A percentile compares a stretch with the other conserved stretches of the same genome.
These are phyloP conservation scores for Collariella sp. DNA, from an alignment of 495 filamentous ascomycete genomes.

Conservation along the genomic window DNA sequence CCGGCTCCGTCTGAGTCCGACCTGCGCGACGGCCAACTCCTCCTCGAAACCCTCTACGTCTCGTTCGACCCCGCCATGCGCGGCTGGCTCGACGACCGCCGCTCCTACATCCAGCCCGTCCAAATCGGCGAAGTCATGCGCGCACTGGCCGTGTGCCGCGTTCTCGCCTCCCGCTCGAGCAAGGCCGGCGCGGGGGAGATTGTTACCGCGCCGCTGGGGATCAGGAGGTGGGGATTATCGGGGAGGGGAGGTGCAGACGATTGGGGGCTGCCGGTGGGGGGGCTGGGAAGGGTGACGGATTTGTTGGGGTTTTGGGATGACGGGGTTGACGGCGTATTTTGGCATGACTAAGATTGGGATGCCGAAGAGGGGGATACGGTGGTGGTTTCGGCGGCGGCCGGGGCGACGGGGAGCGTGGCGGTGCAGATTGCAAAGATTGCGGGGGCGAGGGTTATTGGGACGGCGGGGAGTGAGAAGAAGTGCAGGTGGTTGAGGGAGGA, in stretches of 20 bases:
- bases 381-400: constrained; percentile 61
- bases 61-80: constrained; percentile 80
- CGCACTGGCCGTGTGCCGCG: constrained; percentile 48
- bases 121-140: constrained; percentile 61
- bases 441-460: constrained; percentile 52
- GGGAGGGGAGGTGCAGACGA: constrained; percentile 38
- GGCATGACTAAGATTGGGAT: constrained; percentile 54
- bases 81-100: constrained; percentile 58
- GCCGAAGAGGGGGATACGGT: constrained; percentile 52
- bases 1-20: constrained; percentile 38
- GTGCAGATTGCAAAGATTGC: constrained; percentile 63
- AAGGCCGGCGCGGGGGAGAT: constrained; percentile 46
- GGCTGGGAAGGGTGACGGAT: constrained; percentile 47
- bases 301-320: constrained; percentile 51
- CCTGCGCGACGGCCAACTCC: constrained; percentile 51
- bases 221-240: constrained; percentile 54
- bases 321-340: constrained; percentile 60
- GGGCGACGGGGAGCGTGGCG: constrained; percentile 59
- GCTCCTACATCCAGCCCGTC: constrained; percentile 62
- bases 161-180: constrained; percentile 32
- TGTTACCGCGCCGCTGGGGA: constrained; percentile 46
- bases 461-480: constrained; percentile 57
- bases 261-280: constrained; percentile 32
- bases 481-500: constrained; percentile 51
- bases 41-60: constrained; percentile 59